These are phyloP conservation scores for Pinus taeda DNA, from an alignment of 75 land plant genomes.

Conservation along the genomic window DNA sequence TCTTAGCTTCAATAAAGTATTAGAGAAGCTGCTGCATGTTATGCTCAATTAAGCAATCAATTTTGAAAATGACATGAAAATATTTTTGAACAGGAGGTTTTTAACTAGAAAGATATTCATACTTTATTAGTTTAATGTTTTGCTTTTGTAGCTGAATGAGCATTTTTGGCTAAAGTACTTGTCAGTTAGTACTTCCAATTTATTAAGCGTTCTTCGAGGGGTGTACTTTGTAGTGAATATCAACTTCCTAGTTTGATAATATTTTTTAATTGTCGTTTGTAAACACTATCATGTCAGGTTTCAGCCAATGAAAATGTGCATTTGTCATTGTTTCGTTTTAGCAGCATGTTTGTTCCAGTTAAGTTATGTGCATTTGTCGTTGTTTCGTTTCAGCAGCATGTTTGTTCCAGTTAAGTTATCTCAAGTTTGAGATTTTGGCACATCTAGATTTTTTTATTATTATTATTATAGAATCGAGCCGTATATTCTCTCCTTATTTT, in stretches of 20 bases:
- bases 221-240: not conserved
- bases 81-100: not conserved
- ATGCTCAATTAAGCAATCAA: not conserved
- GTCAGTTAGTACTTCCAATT: not conserved
- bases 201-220: not conserved
- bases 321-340: not conserved
- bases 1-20: conserved; percentile 56
- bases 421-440: too few species aligned
- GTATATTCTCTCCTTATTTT: too few species aligned
- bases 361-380: not conserved
- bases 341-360: not conserved
- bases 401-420: too few species aligned
- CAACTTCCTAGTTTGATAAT: not conserved
- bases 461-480: too few species aligned
- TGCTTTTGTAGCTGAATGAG: not conserved
- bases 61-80: not conserved
- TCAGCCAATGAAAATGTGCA: not conserved
- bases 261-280: not conserved
- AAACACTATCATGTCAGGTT: not conserved
- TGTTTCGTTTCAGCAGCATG: not conserved
- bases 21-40: conserved; percentile 10
- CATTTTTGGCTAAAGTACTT: not conserved
- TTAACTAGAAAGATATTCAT: not conserved
- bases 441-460: too few species aligned
- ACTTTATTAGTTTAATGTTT: not conserved